Conservation (phyloP, 768 basidiomycete species). For the Boletus insuetus region DNA sequence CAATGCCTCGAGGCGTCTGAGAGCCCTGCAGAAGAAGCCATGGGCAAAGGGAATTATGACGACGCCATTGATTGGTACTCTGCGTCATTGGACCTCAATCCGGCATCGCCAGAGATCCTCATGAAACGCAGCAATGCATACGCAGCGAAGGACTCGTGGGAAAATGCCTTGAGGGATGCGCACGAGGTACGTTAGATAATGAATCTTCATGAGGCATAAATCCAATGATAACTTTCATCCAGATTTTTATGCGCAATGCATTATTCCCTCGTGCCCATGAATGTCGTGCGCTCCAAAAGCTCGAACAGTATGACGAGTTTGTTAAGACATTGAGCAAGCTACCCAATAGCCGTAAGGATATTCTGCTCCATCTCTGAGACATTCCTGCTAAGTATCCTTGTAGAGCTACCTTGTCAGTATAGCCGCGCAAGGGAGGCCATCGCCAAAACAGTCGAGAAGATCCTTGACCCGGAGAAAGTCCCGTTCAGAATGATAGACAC, state of each 20-base stretch:
- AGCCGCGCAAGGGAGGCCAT: background rate
- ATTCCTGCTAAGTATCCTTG: background rate
- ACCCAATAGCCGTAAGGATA: background rate
- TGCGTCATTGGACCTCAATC: background rate
- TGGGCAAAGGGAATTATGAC: background rate
- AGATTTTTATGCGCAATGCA: background rate
- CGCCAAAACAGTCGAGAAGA: background rate
- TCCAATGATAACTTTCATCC: background rate
- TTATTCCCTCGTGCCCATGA: background rate
- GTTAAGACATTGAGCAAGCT: background rate
- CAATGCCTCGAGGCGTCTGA: background rate
- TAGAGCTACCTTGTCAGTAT: background rate
- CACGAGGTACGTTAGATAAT: background rate
- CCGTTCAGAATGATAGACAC: constrained; percentile 12
- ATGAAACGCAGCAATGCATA: constrained; percentile 11
- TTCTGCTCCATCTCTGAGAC: background rate
- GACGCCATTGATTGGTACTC: constrained; percentile 2
- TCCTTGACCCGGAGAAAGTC: background rate
- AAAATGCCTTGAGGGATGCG: constrained; percentile 7
- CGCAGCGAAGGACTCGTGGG: background rate
- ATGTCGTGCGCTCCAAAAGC: background rate
- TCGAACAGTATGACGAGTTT: background rate
- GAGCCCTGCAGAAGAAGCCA: constrained; percentile 2
- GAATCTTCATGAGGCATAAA: background rate
- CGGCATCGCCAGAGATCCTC: background rate